Base-by-base conservation (phyloP, 2,329 filamentous ascomycete species). In the Iodosphaeria phyllophila region DNA sequence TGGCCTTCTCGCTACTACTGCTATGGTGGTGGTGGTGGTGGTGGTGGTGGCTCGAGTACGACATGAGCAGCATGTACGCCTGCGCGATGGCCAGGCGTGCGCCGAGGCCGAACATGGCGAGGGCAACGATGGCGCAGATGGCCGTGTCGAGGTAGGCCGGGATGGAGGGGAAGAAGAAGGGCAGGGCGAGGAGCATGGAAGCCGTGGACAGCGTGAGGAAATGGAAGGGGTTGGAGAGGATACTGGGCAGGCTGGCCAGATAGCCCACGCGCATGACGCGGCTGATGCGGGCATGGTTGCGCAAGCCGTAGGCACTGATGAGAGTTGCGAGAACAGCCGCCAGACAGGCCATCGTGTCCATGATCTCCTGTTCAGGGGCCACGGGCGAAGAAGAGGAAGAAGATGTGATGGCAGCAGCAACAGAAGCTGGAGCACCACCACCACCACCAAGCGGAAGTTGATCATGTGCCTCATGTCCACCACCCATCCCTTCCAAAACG, bases 41-140 rank as follows among this genome's bases (percentile, higher is more conserved):
- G n/a, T n/a, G n/a, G n/a, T n/a, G n/a, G n/a, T 41, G 40, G 7
- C 61, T 60, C 16, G 43, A 46, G 46, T 91, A 93, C 4, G 77
- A 86, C 86, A 98, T 93, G 30, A 98, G 64, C 16, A 98, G 65
- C 80, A 98, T 95, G 15, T 83, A 69, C 1, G 84, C 89, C 37
- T 98, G 69, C 1, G 78, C 77, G 27, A 79, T 72, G 12, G 84
- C 84, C 8, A 95, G 64, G 6, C 83, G 75, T 34, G 75, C 64
- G 8, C 89, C 89, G 5, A 95, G 63, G 17, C 73, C 59, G 33
- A 92, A 86, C 89, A 98, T 98, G 30, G 75, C 69, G 15, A 80
- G 51, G 4, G 89, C 77, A 30, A 93, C 89, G 14, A 74, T 64
- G 26, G 74, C 67, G 30, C 83, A 91, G 28, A 95, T 64, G 10